Evolutionary conservation across 2,329 filamentous ascomycete genomes (phyloP).

Genomic region (Sordariomycetes sp.): DNA sequence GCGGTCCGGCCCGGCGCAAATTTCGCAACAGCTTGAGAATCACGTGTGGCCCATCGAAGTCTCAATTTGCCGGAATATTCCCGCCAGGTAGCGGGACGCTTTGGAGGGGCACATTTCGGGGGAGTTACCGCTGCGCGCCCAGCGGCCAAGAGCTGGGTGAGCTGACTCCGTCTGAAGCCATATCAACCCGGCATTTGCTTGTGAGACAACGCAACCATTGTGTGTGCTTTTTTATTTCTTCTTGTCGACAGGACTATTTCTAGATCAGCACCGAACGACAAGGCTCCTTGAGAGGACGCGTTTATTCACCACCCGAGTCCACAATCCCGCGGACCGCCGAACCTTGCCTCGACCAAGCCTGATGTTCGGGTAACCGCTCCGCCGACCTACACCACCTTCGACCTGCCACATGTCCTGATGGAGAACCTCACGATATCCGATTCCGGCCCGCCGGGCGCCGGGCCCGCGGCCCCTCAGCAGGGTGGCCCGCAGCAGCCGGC

Average conservation of each 20-base stretch:
- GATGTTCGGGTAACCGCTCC: background rate
- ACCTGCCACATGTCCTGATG: conserved; percentile 22
- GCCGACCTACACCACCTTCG: background rate
- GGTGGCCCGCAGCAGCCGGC: conserved; percentile 32
- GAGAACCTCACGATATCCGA: conserved; percentile 43
- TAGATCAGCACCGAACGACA: too few relatives aligned
- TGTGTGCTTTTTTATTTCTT: too few relatives aligned
- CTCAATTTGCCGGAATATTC: background rate
- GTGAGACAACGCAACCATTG: too few relatives aligned
- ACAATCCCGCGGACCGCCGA: background rate
- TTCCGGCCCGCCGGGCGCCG: conserved; percentile 25
- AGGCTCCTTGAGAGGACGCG: background rate
- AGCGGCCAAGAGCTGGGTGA: background rate
- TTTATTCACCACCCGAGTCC: background rate
- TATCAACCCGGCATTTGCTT: background rate
- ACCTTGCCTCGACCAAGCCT: background rate
- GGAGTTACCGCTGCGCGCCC: background rate
- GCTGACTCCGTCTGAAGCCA: background rate
- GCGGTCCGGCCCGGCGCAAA: too few relatives aligned
- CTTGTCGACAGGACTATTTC: too few relatives aligned
- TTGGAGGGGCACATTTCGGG: background rate
- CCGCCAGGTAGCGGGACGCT: background rate
- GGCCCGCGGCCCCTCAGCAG: conserved; percentile 30
- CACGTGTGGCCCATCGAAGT: background rate
- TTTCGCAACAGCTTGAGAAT: background rate